phyloP scores from a whole-genome alignment of 116 monocot species.

The Phalaenopsis hybrid region DNA sequence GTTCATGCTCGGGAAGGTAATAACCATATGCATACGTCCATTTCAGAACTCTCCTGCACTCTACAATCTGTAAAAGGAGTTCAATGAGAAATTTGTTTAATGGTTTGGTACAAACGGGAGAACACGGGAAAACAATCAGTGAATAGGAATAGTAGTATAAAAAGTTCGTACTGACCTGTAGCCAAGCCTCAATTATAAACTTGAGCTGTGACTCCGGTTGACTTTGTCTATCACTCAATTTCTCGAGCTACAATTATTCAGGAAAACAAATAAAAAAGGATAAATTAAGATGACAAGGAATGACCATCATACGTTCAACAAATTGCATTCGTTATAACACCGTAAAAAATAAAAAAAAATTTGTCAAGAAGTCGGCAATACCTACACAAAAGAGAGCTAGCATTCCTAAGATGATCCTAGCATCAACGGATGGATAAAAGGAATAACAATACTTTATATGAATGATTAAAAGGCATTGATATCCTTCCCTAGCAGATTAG shows the following conservation, averaged over 20 bases:
- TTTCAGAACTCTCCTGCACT: constrained; percentile 69
- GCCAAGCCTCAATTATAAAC: constrained; percentile 96
- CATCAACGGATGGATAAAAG: not conserved
- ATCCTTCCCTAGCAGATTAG: too few relatives aligned
- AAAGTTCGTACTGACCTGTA: constrained; percentile 48
- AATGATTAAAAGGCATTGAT: too few relatives aligned
- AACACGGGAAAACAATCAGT: not conserved
- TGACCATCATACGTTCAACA: not conserved
- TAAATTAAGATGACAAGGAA: not conserved
- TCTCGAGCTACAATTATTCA: constrained; percentile 75
- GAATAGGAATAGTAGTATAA: constrained; percentile 2
- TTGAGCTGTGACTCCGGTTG: constrained; percentile 96
- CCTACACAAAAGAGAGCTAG: too few relatives aligned
- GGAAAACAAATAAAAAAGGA: constrained; percentile 5
- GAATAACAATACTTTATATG: too few relatives aligned
- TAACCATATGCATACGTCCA: constrained; percentile 76
- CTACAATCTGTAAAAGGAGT: constrained; percentile 42
- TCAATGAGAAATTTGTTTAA: not conserved
- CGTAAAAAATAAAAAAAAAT: not conserved
- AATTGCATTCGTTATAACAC: not conserved
- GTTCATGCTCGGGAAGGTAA: constrained; percentile 63
- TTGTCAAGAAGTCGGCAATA: too few relatives aligned
- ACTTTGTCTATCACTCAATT: constrained; percentile 77
- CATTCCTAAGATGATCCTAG: not conserved
- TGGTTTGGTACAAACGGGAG: not conserved